Base-by-base conservation (phyloP, 2,329 filamentous ascomycete genomes). In the Alternaria brassicicola region DNA sequence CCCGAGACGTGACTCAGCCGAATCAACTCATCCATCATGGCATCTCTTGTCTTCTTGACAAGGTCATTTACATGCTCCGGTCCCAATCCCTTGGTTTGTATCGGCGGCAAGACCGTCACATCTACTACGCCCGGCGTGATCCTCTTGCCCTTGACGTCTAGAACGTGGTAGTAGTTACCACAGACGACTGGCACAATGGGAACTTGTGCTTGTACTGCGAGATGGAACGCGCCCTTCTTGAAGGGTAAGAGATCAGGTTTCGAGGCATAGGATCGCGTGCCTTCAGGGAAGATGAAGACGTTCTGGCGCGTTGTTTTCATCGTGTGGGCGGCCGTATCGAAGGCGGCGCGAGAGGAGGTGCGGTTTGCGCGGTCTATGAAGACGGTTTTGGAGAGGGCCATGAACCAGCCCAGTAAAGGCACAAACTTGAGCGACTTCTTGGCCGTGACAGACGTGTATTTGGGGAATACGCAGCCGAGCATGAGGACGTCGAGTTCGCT, bases 141-240 rank as follows among this genome's bases (percentile, higher is more conserved):
- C 5, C 70, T 68, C 71, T 76, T 78, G 62, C 67, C 73, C 75
- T 80, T 80, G 17, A 81, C 65, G 57, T 81, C 79, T 31, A 84
- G 60, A 3, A 84, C 74, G 59, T 83, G 76, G 60, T 67, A 75
- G 68, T 84, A 84, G 66, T 83, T 84, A 19, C 80, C 82, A n/a
- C 78, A 76, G 2, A 83, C 82, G 33, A 96, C 85, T 0, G 95
- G 95, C 3, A 99, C 89, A 69, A 99, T 91, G 25, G 93, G 93
- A 6, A 97, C 95, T 65, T 92, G 90, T 2, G 94, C 94, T 82
- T 98, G 91, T 19, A 99, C 87, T 43, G 95, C 95, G 31, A 99
- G 85, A 78, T 99, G 94, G 79, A 99, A 99, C 45, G 94, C 95
- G 59, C 95, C 95, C 83, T 99, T 99, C 82, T 99, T 99, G 84